phyloP scores from a whole-genome alignment of 2,329 filamentous ascomycete species.

The Pyricularia pennisetigena region DNA sequence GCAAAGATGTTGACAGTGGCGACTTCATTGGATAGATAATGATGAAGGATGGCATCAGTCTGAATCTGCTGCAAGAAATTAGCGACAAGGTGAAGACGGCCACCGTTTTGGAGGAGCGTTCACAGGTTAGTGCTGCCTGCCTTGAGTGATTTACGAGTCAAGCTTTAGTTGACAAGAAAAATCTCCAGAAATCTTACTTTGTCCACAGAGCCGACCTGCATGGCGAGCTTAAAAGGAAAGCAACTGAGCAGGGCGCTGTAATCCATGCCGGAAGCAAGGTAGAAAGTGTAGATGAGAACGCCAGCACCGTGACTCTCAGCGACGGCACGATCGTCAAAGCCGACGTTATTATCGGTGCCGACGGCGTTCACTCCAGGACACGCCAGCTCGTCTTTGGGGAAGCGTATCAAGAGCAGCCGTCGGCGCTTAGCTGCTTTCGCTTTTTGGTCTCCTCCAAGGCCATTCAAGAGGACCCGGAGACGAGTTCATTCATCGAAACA shows the following conservation, averaged over 20 bases:
- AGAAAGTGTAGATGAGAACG: slow-evolving; percentile 3
- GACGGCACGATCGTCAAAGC: slow-evolving; percentile 14
- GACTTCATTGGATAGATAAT: background rate
- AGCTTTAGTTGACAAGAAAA: too few relatives aligned
- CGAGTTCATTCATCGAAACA: background rate
- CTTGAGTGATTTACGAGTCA: background rate
- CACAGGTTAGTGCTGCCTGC: background rate
- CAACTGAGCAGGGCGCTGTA: background rate
- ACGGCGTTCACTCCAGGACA: slow-evolving; percentile 18
- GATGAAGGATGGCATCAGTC: background rate
- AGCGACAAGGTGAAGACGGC: background rate
- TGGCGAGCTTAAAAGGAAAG: slow-evolving; percentile 11
- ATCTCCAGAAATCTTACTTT: background rate
- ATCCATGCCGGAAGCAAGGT: background rate
- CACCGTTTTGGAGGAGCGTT: background rate
- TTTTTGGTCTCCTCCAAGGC: slow-evolving; percentile 18
- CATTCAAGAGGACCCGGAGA: slow-evolving; percentile 13
- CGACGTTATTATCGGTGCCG: slow-evolving; percentile 25
- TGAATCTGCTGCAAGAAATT: background rate
- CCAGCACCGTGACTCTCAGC: slow-evolving; percentile 11
- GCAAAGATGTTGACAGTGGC: background rate
- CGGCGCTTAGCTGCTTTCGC: slow-evolving; percentile 20
- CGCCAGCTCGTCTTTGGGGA: slow-evolving; percentile 11
- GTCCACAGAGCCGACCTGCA: slow-evolving; percentile 21
- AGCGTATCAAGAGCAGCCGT: slow-evolving; percentile 15